phyloP scores from a whole-genome alignment of 2,329 filamentous ascomycete genomes.

The Rutstroemia sp. region DNA sequence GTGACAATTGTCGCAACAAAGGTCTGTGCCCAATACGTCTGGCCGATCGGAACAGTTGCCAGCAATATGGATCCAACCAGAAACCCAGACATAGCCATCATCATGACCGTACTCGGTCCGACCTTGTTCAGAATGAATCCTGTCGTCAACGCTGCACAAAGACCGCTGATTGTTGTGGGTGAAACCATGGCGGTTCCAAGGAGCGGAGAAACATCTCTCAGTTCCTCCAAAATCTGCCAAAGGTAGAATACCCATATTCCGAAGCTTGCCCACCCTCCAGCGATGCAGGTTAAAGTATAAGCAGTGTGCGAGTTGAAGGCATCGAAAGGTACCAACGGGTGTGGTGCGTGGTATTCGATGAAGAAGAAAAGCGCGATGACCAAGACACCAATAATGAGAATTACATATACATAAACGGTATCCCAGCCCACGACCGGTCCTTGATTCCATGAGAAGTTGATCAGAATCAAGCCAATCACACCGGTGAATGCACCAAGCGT shows the following conservation, averaged over 20 bases:
- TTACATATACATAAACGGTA: conserved; percentile 29
- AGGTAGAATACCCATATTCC: conserved; percentile 26
- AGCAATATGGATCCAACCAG: conserved; percentile 30
- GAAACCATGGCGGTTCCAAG: conserved; percentile 26
- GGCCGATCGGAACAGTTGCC: conserved; percentile 17
- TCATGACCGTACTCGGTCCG: conserved; percentile 30
- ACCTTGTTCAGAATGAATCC: conserved; percentile 30
- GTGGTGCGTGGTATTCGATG: conserved; percentile 37
- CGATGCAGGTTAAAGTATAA: conserved; percentile 36
- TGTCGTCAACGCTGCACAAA: conserved; percentile 30
- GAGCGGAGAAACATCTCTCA: conserved; percentile 28
- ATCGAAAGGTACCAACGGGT: conserved; percentile 51
- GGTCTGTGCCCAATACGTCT: conserved; percentile 54
- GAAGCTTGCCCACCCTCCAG: conserved; percentile 23
- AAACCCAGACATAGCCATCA: conserved; percentile 32
- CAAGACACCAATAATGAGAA: conserved; percentile 49
- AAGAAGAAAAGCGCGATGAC: conserved; percentile 48
- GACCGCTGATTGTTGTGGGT: conserved; percentile 25
- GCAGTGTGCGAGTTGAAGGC: conserved; percentile 40
- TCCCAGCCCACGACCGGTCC: conserved; percentile 22
- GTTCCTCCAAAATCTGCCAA: conserved; percentile 19
- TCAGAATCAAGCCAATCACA: conserved; percentile 42
- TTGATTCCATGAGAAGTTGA: conserved; percentile 48
- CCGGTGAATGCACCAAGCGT: conserved; percentile 39
- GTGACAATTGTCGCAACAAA: conserved; percentile 53